Evolutionary conservation across 2,329 filamentous ascomycete species (phyloP).

Genomic region (Neocucurbitaria cava): DNA sequence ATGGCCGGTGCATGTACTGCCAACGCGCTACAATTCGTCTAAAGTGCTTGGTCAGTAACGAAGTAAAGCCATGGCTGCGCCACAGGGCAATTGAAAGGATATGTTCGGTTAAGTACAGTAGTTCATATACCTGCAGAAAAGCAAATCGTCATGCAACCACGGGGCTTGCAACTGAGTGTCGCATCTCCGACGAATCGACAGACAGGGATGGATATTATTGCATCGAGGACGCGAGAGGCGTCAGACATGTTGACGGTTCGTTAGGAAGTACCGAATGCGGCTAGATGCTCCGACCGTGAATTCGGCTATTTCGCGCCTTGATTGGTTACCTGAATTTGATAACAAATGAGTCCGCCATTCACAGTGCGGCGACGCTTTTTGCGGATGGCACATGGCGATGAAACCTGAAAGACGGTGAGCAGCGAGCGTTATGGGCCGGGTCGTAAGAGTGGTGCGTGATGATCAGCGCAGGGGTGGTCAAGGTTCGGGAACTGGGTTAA

Average conservation of each 20-base stretch:
- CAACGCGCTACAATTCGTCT: conserved; percentile 15
- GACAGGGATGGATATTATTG: conserved; percentile 10
- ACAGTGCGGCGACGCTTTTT: conserved; percentile 13
- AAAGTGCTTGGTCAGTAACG: conserved; percentile 9
- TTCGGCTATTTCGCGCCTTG: conserved; percentile 28
- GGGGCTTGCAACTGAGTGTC: conserved; percentile 24
- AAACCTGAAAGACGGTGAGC: conserved; percentile 25
- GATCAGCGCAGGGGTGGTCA: conserved; percentile 18
- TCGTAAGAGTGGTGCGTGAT: conserved; percentile 17
- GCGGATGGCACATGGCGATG: conserved; percentile 37
- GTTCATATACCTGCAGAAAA: conserved; percentile 16
- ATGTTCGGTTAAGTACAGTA: conserved; percentile 23
- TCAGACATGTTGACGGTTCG: conserved; percentile 35
- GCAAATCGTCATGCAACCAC: conserved; percentile 26
- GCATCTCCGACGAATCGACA: conserved; percentile 15
- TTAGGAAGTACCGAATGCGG: conserved; percentile 34
- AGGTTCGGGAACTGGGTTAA: conserved; percentile 18
- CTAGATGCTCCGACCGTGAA: conserved; percentile 24
- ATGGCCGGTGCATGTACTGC: conserved; percentile 6
- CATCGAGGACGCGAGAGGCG: conserved; percentile 33
- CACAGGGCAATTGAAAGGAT: conserved; percentile 19
- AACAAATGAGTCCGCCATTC: conserved; percentile 10
- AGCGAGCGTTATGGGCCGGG: conserved; percentile 13
- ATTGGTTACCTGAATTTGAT: conserved; percentile 31
- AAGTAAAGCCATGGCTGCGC: conserved; percentile 19